Percentiles rank a stretch among this genome's conserved stretches.
These are phyloP conservation scores for Pezicula carpinea DNA, from an alignment of 2,329 filamentous ascomycete species.

Conservation along the genomic window DNA sequence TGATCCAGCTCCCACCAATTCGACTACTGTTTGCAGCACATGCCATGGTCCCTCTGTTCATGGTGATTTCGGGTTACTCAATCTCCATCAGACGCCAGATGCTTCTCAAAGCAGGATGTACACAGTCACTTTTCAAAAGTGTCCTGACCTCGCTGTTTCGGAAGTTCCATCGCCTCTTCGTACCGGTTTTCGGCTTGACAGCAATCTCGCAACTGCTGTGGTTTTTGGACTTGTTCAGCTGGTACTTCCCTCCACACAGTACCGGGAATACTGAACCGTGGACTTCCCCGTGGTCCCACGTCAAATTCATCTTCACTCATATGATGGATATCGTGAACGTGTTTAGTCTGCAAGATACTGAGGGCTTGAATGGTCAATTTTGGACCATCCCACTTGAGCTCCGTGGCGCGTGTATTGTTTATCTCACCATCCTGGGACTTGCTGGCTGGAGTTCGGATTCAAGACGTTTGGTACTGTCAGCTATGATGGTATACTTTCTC, in stretches of 20 bases:
- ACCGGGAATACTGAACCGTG: neutral
- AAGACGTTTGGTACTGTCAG: neutral
- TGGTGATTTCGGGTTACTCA: neutral
- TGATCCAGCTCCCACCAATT: neutral
- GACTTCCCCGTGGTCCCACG: neutral
- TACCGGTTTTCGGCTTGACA: neutral
- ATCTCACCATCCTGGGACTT: neutral
- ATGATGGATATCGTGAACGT: neutral
- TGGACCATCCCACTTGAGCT: neutral
- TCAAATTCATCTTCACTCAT: neutral
- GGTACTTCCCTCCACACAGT: neutral
- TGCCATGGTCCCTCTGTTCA: neutral
- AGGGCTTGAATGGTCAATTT: neutral
- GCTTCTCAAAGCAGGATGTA: neutral
- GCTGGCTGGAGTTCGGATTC: neutral
- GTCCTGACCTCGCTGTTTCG: neutral
- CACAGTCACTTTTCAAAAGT: neutral
- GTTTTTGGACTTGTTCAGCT: neutral
- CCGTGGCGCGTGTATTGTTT: neutral
- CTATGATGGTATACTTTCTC: neutral
- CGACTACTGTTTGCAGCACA: neutral
- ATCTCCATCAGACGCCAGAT: neutral
- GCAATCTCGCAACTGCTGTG: too few relatives aligned
- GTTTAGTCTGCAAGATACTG: neutral
- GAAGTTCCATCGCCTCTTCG: neutral